Evolutionary conservation across 2,329 filamentous ascomycete genomes (phyloP), one percentile per base, ranked within the genome.

Genomic region (Cryoendolithus antarcticus): DNA sequence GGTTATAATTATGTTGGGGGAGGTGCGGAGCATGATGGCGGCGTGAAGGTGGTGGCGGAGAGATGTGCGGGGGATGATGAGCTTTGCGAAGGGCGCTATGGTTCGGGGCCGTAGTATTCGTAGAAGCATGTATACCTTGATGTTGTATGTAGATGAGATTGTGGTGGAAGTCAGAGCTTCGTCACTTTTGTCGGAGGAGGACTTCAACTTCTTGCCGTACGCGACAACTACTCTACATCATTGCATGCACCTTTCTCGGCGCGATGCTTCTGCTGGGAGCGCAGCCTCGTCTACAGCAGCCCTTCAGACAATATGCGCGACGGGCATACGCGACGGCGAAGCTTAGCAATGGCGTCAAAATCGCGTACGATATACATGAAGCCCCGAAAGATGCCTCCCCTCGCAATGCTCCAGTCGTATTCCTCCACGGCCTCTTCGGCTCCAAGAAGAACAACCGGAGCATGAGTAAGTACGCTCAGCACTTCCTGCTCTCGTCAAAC

Each of bases 371-470:
- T 52, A 64, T 82, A 32, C 77, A 86, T 55, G 65, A 73, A 52
- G 76, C 81, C 55, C 61, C 39, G 58, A 67, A 53, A 56, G 60
- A 42, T 33, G 50, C 50, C 34, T 48, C 40, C 37, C 42, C 39
- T 7, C 50, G 48, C 42, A 58, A 63, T 41, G 64, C 67, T 38
- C 83, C 88, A 2, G 85, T 96, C 47, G 63, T 96, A 45, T 82
- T 96, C 49, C 75, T 96, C 55, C 89, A 96, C 59, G 89, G 91
- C 1, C 70, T 96, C 8, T 95, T 96, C 55, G 89, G 89, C 12
- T 94, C 85, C 30, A 94, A 93, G 66, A 86, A 85, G 66, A 96
- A 96, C 59, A 94, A 95, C 59, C 72, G 88, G 60, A 84, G 74
- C 54, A 91, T 96, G 46, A 93, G 86, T 80, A 93, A 86, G 89